Conservation (phyloP, 208 protist genomes). For the Leishmania martiniquensis region DNA sequence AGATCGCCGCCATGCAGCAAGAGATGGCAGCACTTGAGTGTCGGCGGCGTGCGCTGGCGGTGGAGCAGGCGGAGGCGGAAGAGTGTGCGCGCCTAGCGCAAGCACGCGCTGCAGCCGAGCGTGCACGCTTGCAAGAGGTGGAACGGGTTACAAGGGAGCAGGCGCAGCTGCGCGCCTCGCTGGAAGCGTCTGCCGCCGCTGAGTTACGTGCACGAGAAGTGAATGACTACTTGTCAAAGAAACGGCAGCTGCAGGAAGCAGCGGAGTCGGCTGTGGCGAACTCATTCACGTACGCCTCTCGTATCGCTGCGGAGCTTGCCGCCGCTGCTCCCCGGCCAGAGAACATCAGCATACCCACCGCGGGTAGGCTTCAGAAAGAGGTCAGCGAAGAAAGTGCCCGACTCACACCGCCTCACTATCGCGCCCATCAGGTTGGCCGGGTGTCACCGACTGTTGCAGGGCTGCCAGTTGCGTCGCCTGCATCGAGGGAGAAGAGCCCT, state of each 20-base stretch:
- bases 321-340: slow-evolving; percentile 16
- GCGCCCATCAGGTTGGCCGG: slow-evolving; percentile 18
- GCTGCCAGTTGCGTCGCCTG: neutral
- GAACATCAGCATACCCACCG: neutral
- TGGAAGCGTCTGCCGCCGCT: slow-evolving; percentile 17
- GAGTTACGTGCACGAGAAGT: slow-evolving; percentile 24
- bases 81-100: slow-evolving; percentile 36
- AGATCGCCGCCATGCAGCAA: slow-evolving; percentile 34
- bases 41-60: slow-evolving; percentile 24
- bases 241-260: slow-evolving; percentile 12
- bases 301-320: slow-evolving; percentile 22
- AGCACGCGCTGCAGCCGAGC: slow-evolving; percentile 34
- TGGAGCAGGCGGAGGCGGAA: slow-evolving; percentile 44
- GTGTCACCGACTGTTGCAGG: neutral
- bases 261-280: slow-evolving; percentile 25
- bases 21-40: slow-evolving; percentile 37
- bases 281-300: slow-evolving; percentile 27
- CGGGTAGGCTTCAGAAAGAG: neutral
- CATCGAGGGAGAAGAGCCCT: neutral
- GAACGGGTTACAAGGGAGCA: slow-evolving; percentile 13
- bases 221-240: slow-evolving; percentile 32
- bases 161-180: neutral
- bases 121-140: slow-evolving; percentile 27
- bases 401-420: slow-evolving; percentile 12
- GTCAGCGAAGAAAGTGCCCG: neutral